Base-by-base conservation (phyloP, 139 green algal genomes). In the Chlorella sp. region DNA sequence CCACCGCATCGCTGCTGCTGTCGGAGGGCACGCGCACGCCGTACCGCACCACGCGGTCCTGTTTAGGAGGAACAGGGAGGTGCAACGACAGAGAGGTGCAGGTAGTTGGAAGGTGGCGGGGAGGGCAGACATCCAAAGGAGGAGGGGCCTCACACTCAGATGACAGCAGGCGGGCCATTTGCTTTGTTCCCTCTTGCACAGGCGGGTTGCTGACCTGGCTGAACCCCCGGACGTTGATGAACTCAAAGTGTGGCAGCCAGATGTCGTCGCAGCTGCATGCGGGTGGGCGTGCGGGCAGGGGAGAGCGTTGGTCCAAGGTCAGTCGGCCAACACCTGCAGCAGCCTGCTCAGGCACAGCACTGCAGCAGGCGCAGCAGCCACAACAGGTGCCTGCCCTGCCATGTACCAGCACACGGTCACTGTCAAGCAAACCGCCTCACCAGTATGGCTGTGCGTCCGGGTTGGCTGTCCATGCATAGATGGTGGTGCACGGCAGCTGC, bases 191-290 rank as follows among this genome's bases (percentile, higher is more conserved):
- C n/a, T n/a, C n/a, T n/a, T n/a, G n/a, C n/a, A n/a, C n/a, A n/a
- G n/a, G n/a, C n/a, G n/a, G n/a, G n/a, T n/a, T n/a, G 60, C 64
- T 72, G 41, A 44, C 60, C 30, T 86, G 70, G 26, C 25, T 64
- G 26, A 86, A 89, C 2, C 80, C 86, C 4, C 81, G 51, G 78
- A 92, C 82, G 64, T 94, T 64, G 32, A 87, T 18, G 82, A 94
- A 64, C 83, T 92, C 34, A 84, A 94, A 89, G 88, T 91, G 80
- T 1, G 89, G 85, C 47, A 87, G 86, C 25, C 23, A 88, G 25
- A 81, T 36, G 65, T 26, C n/a, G 68, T 90, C 81, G 73, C 86
- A 90, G 85, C 85, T 83, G 75, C 75, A 39, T 0, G 17, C 26
- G 12, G 7, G 32, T 21, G 44, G 44, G 9, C 7, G 9, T 16